Evolutionary conservation across 2,329 filamentous ascomycete species (phyloP), one percentile per base, ranked within the genome.

Genomic region (Aspergillus melleus): DNA sequence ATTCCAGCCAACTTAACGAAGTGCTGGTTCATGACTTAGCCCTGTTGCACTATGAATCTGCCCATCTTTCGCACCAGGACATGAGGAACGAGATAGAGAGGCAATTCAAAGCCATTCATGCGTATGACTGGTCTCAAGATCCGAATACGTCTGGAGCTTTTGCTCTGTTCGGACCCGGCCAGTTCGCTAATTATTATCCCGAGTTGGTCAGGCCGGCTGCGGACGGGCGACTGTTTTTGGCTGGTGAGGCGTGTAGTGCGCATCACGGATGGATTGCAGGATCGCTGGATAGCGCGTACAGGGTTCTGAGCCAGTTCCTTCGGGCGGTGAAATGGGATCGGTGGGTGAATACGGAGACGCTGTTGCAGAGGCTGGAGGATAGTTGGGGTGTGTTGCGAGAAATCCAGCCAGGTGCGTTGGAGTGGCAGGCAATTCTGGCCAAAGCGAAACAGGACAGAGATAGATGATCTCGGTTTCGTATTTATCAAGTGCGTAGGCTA

Each of bases 181-280:
- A 55, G 46, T 55, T 49, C 14, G n/a, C 14, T 4, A 30, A 55
- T 12, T 32, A 30, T 8, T 55, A 55, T 26, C 44, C 42, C 5
- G 39, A 49, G 9, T 11, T 61, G 8, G 26, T 42, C 6, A n/a
- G 16, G 14, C 59, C 59, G 16, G 59, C 55, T 5, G 55, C 59
- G 1, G 52, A 36, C 19, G 55, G 55, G 6, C 49, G 44, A n/a
- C 29, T 66, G 20, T 58, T 58, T 36, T 47, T 66, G 4, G 55
- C 61, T 36, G 65, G 65, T 1, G 64, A 67, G 49, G 62, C 61
- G 0, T 54, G 58, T 3, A 64, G 60, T 49, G 53, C 64, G 11
- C 62, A 66, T 36, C 63, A 67, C 36, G 65, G 58, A 12, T 67
- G 65, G 65, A 55, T 66, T 39, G 54, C 58, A 9, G 65, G 65